Conservation (phyloP, 2,329 filamentous ascomycete species). For the Boeremia lycopersici region DNA sequence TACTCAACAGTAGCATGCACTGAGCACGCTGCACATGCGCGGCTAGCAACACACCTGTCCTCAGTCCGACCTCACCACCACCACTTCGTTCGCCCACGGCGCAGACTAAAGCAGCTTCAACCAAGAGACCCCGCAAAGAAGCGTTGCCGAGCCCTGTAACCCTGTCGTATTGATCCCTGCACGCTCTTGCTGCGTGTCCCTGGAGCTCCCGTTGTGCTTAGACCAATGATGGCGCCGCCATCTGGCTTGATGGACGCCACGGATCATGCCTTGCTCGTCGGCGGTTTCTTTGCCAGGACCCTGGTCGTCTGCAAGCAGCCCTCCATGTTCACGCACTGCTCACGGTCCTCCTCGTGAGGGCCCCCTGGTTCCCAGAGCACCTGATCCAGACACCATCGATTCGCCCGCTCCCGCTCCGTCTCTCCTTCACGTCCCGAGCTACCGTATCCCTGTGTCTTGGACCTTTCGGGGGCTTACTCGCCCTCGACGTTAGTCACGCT, state of each 20-base stretch:
- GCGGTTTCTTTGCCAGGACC: conserved; percentile 48
- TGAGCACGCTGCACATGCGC: conserved; percentile 30
- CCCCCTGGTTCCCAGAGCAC: conserved; percentile 45
- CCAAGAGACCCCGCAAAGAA: conserved; percentile 49
- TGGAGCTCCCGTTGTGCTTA: conserved; percentile 47
- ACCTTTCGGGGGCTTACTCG: conserved; percentile 41
- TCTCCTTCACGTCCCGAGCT: conserved; percentile 49
- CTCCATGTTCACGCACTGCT: conserved; percentile 46
- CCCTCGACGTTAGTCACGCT: conserved; percentile 47
- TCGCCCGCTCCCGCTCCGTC: conserved; percentile 42
- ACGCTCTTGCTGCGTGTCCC: conserved; percentile 38
- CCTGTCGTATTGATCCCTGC: conserved; percentile 40
- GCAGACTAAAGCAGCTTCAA: conserved; percentile 36
- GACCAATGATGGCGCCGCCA: conserved; percentile 45
- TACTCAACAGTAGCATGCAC: conserved; percentile 40
- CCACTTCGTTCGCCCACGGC: conserved; percentile 26
- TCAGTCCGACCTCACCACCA: conserved; percentile 31
- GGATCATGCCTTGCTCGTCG: conserved; percentile 47
- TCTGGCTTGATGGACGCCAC: conserved; percentile 46
- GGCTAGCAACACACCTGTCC: conserved; percentile 19
- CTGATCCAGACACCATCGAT: conserved; percentile 45
- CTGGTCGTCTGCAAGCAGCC: conserved; percentile 43
- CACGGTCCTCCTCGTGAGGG: conserved; percentile 43
- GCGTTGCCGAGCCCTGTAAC: conserved; percentile 47
- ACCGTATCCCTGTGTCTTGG: conserved; percentile 47